Percentiles rank a stretch among this genome's conserved stretches.
Conservation (phyloP, 2,329 filamentous ascomycete species). For the Fusarium praegraminearum region DNA sequence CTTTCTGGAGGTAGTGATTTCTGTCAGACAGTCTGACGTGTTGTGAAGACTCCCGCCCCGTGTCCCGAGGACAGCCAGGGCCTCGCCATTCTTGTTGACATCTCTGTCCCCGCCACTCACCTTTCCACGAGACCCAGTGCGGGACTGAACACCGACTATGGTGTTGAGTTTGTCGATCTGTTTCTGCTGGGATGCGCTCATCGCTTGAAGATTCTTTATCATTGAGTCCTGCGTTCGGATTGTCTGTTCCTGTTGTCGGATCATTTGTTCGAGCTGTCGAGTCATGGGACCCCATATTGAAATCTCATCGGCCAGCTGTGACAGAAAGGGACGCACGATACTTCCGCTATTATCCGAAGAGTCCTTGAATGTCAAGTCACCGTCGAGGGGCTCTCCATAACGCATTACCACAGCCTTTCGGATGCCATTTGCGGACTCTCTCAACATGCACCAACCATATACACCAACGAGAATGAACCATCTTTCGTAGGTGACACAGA, state of each 20-base stretch:
- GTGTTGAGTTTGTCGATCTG: not conserved
- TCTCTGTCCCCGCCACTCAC: not conserved
- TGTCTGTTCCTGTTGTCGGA: not conserved
- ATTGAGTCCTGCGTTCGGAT: not conserved
- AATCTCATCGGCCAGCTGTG: not conserved
- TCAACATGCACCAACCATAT: not conserved
- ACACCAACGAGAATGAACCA: constrained; percentile 8
- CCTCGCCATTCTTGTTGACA: not conserved
- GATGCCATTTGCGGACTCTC: not conserved
- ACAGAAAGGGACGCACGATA: not conserved
- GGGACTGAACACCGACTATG: not conserved
- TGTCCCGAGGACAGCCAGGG: no score
- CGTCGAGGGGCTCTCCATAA: not conserved
- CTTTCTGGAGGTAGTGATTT: not conserved
- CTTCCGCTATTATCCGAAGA: not conserved
- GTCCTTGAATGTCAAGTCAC: not conserved
- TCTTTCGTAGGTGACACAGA: constrained; percentile 1
- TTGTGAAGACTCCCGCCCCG: not conserved
- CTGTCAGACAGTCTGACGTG: not conserved
- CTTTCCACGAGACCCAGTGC: not conserved
- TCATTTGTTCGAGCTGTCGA: not conserved
- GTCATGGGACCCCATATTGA: not conserved
- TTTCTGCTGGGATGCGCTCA: not conserved
- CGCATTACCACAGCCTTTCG: not conserved
- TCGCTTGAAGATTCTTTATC: not conserved